A percentile compares a stretch with the other conserved stretches of the same genome.
These are phyloP conservation scores for Conoideocrella luteorostrata DNA, from an alignment of 2,329 filamentous ascomycete genomes.

Conservation along the genomic window DNA sequence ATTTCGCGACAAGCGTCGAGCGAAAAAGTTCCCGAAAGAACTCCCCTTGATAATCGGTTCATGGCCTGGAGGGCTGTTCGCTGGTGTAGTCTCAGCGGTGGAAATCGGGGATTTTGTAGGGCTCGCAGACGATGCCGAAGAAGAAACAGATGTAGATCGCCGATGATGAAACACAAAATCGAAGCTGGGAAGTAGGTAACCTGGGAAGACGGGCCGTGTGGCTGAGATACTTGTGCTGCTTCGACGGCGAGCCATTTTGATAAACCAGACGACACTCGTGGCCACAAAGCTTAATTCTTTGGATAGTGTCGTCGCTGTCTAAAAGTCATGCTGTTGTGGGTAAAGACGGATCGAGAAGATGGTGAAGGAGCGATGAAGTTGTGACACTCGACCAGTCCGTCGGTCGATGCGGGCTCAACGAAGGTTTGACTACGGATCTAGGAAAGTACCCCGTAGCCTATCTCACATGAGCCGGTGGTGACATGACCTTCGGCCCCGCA, in stretches of 20 bases:
- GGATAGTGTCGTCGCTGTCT: too few relatives aligned
- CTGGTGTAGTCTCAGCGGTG: conserved; percentile 22
- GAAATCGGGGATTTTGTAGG: conserved; percentile 18
- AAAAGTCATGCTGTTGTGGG: too few relatives aligned
- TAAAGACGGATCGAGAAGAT: too few relatives aligned
- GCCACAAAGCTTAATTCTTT: not conserved
- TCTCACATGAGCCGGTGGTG: conserved; percentile 3
- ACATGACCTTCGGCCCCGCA: conserved; percentile 1
- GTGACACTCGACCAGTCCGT: too few relatives aligned
- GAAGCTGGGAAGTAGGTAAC: conserved; percentile 46
- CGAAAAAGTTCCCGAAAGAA: not conserved
- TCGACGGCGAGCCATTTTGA: conserved; percentile 16
- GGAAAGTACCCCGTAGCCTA: not conserved
- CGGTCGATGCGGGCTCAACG: not conserved
- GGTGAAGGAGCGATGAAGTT: too few relatives aligned
- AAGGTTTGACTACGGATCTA: too few relatives aligned
- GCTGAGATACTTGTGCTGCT: conserved; percentile 30
- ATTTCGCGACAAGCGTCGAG: conserved; percentile 31
- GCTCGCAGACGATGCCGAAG: conserved; percentile 23
- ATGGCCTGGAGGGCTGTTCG: conserved; percentile 19
- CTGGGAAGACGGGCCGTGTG: conserved; percentile 40
- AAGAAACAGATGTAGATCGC: conserved; percentile 26
- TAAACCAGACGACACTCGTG: too few relatives aligned
- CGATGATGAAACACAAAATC: conserved; percentile 41
- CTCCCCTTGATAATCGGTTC: conserved; percentile 11